Evolutionary conservation across 1,284 basidiomycete genomes (phyloP).

Genomic region (Ceratobasidium sp.): DNA sequence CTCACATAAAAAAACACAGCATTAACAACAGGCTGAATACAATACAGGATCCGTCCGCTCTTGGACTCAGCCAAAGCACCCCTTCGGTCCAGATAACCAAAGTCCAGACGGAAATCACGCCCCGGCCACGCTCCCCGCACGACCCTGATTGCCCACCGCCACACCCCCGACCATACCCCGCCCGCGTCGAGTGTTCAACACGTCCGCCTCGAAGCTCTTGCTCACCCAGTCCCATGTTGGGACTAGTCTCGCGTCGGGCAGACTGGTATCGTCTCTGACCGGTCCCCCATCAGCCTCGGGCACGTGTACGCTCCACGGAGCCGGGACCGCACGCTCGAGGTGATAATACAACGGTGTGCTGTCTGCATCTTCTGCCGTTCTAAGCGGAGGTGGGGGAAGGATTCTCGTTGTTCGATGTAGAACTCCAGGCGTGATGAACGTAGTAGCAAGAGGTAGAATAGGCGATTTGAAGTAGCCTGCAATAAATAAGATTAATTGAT

Average conservation of each 20-base stretch:
- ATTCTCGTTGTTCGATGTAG: conserved; percentile 31
- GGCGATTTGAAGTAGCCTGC: conserved; percentile 30
- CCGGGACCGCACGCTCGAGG: conserved; percentile 2
- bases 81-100: too few species aligned
- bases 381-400: conserved; percentile 21
- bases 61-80: too few species aligned
- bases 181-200: conserved; percentile 7
- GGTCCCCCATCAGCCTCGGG: conserved; percentile 28
- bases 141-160: conserved; percentile 7
- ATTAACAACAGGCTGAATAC: too few species aligned
- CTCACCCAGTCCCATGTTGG: conserved; percentile 31
- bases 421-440: conserved; percentile 19
- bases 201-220: conserved; percentile 13
- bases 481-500: not conserved
- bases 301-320: conserved; percentile 33
- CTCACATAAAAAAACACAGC: not conserved
- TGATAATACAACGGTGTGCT: conserved; percentile 25
- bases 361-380: conserved; percentile 10
- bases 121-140: conserved; percentile 11
- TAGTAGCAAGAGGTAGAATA: conserved; percentile 15
- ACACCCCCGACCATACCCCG: conserved; percentile 16
- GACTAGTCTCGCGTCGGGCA: conserved; percentile 28
- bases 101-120: not conserved
- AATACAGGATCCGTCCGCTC: too few species aligned
- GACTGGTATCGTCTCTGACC: not conserved